Evolutionary conservation across 2,329 filamentous ascomycete genomes (phyloP), one percentile per base, ranked within the genome.

Genomic region (Incumbomyces lentus): DNA sequence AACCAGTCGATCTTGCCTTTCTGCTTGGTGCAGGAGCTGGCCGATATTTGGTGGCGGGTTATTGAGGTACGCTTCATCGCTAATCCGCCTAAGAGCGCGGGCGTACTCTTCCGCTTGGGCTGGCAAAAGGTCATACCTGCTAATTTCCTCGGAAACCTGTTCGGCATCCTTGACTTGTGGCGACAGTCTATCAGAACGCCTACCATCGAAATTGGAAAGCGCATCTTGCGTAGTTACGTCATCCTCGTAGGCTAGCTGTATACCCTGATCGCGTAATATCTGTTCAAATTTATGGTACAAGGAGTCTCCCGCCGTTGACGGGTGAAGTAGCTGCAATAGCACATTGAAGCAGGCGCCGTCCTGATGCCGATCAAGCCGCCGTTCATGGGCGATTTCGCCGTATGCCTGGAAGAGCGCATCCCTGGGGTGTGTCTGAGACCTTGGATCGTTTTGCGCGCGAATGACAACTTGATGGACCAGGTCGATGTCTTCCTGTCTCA

Each of bases 211-310:
- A 30, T 37, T n/a, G 14, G 11, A 14, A 30, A 19, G 42, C 17
- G 12, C 33, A 29, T 45, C 33, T 22, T 45, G 42, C 13, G 42
- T 45, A 26, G 42, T 45, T 11, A 19, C 42, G 26, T 45, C 42
- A 38, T 45, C 42, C 4, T 45, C 42, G 19, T 38, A 45, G 7
- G 33, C n/a, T n/a, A 45, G 42, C 17, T 37, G 33, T 17, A 45
- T 45, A 6, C 42, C 42, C n/a, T 38, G 33, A 4, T 45, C 42
- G 8, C 30, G 32, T 12, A 45, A 31, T 12, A 45, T 45, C n/a
- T 37, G 11, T 31, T 45, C 42, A 18, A 45, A 45, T 22, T 45
- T 45, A 22, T 45, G 42, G 34, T 45, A 45, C 19, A 45, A 35
- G 14, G 42, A 45, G 18, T 45, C 42, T 33, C 42, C 42, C 7